Evolutionary conservation across 768 basidiomycete species (phyloP), one percentile per base, ranked within the genome.

Genomic region (Fomitopsis serialis): DNA sequence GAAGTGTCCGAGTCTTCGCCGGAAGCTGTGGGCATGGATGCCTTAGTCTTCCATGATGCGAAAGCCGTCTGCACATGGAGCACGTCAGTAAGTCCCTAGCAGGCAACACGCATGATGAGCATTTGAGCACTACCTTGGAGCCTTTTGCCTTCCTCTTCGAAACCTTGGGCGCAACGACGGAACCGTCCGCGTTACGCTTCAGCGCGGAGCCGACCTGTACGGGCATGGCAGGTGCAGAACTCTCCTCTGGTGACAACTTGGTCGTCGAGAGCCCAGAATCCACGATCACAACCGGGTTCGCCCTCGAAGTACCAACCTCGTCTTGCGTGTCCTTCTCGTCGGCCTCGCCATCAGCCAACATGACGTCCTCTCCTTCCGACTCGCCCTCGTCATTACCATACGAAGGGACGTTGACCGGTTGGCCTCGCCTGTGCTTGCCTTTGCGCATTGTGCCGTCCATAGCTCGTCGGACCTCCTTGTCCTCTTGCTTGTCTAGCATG

Each of bases 121-220:
- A n/a, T n/a, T n/a, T n/a, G n/a, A 13, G 35, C 63, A 76, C 6
- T 37, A 80, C 82, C 69, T 78, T 74, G 60, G 73, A 68, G 25
- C 58, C 67, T 43, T 74, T 75, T 13, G 66, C 67, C 65, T 70
- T 80, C 50, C 66, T 68, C 50, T 74, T 73, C 25, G 81, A 57
- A 23, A 79, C 55, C 13, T 76, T 54, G 15, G 87, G 85, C 4
- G 74, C 66, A 2, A 74, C 68, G 4, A 74, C 65, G 9, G 75
- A 77, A 2, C 89, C 91, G 64, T 92, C 83, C 0, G 79, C 58
- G 58, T 87, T 83, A 25, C 80, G 73, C 58, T 78, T 80, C 44
- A 93, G 68, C 0, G 87, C 88, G 54, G 84, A 77, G 3, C 89
- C 89, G 12, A 86, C 73, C 15, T 63, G 48, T 42, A 48, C 60